A percentile compares a stretch with the other conserved stretches of the same genome.
These are phyloP conservation scores for Oryza glumipatula DNA, from an alignment of 176 grass and related monocot genomes.

Conservation along the genomic window DNA sequence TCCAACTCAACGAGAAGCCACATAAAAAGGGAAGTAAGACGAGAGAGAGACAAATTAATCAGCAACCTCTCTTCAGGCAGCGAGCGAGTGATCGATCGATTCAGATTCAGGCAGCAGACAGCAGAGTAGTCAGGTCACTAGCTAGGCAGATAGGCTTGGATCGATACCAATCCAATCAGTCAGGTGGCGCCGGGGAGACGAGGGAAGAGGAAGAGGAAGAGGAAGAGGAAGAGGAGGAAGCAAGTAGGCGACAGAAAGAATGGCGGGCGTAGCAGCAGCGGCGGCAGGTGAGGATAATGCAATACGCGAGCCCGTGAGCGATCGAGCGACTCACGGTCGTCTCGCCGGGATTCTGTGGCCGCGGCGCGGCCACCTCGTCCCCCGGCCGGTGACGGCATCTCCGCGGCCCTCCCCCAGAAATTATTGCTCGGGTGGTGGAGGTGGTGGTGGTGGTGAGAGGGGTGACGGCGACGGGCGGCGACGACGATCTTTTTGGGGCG, in stretches of 20 bases:
- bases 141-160: neutral
- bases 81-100: neutral
- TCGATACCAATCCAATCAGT: neutral
- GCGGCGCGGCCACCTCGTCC: neutral
- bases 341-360: constrained; percentile 39
- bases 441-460: neutral
- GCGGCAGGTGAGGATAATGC: constrained; percentile 43
- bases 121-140: neutral
- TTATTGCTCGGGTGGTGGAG: neutral
- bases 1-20: neutral
- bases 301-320: constrained; percentile 45
- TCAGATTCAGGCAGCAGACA: neutral
- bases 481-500: constrained; percentile 22
- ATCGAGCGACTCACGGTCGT: constrained; percentile 48
- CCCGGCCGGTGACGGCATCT: constrained; percentile 24
- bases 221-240: neutral
- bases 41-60: neutral
- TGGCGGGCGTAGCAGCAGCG: constrained; percentile 33
- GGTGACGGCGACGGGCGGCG: constrained; percentile 38
- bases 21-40: constrained; percentile 15
- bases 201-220: neutral
- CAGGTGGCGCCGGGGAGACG: neutral
- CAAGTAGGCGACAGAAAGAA: neutral
- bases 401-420: neutral
- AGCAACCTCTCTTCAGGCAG: neutral